Base-by-base conservation (phyloP, 306 rosid genomes). In the Begonia peltatifolia region DNA sequence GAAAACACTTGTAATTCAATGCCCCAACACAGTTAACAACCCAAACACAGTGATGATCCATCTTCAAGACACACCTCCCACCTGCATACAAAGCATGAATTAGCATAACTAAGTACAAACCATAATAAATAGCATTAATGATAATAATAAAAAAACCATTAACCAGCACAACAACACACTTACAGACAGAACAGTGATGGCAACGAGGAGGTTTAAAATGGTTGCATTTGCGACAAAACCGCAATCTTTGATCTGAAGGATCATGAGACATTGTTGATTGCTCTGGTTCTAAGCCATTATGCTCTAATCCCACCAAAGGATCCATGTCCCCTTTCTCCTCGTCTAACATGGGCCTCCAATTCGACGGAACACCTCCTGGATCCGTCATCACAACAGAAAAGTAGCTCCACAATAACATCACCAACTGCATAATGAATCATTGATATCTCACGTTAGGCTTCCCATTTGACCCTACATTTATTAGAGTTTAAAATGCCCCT, bases 41-140 rank as follows among this genome's bases (percentile, higher is more conserved):
- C 89, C 89, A 84, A 17, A 84, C 79, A 66, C 94, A 84, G 54
- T 84, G 94, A 65, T 81, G 94, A 47, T 84, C 94, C 94, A 84
- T 78, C 72, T 81, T 84, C 63, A 84, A 61, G 59, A 84, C 49
- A 53, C 94, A 84, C 67, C 80, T 84, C 61, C 87, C 83, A 74
- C 89, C 94, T 84, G 56, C 63, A 74, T 62, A 58, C 48, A 46
- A 41, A 41, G 60, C 46, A 54, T 9, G 47, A 52, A 63, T 68
- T 46, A 63, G 66, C 53, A 46, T 30, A 41, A 54, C 18, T 22
- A 23, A 51, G 58, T 11, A 38, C 12, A 47, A 42, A 64, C 42
- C 14, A 35, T 35, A 14, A 12, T 53, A 20, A 36, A 11, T 49
- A 44, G 15, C 6, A 35, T 30, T 42, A 43, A 35, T 67, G 17